Percentiles rank a stretch among this genome's conserved stretches.
Conservation (phyloP, 2,329 filamentous ascomycete species). For the Stemphylium lycopersici region DNA sequence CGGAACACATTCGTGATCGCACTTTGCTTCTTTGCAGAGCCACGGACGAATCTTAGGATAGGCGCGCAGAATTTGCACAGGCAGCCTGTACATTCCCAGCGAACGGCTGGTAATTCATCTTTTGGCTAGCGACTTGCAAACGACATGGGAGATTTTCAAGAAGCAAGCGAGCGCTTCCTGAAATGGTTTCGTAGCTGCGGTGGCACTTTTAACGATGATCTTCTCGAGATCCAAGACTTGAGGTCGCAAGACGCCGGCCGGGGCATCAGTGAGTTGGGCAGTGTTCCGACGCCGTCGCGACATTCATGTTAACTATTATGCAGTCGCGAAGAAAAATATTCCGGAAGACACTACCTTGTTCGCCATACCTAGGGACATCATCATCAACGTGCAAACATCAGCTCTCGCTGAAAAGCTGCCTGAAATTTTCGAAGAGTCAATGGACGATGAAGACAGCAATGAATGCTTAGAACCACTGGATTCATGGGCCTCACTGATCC, state of each 20-base stretch:
- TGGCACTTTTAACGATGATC: constrained; percentile 28
- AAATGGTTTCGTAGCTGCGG: constrained; percentile 29
- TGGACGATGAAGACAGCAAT: constrained; percentile 19
- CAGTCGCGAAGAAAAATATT: constrained; percentile 25
- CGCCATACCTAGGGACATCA: constrained; percentile 27
- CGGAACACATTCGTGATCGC: no score
- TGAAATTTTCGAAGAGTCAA: constrained; percentile 18
- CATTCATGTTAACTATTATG: background rate
- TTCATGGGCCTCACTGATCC: constrained; percentile 28
- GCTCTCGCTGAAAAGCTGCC: constrained; percentile 22
- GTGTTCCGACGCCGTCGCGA: fast-evolving
- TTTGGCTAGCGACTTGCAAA: no score
- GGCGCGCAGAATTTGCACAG: background rate
- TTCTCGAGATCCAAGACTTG: constrained; percentile 28
- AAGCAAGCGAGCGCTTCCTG: constrained; percentile 22
- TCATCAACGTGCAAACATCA: constrained; percentile 31
- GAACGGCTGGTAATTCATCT: background rate
- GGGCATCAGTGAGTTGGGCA: constrained; percentile 24
- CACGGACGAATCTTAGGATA: background rate
- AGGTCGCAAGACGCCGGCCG: constrained; percentile 27
- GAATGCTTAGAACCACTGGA: constrained; percentile 21
- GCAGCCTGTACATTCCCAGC: no score
- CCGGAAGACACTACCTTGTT: constrained; percentile 26
- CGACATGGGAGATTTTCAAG: constrained; percentile 25
- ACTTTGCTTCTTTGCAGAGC: background rate